Evolutionary conservation across 2,329 filamentous ascomycete species (phyloP).

Genomic region (Pseudopyrenochaeta lycopersici): DNA sequence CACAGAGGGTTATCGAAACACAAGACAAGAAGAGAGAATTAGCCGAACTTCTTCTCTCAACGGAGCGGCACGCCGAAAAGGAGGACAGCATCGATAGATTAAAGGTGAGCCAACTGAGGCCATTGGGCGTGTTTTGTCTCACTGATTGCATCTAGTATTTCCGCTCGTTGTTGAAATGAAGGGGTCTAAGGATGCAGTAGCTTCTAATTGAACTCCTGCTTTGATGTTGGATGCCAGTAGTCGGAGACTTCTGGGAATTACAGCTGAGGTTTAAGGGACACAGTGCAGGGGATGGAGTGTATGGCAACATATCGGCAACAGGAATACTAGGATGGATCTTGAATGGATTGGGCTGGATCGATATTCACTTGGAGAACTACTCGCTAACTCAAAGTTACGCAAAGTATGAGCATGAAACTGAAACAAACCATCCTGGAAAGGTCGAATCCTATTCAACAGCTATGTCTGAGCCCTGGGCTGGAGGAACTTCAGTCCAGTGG

Average conservation of each 20-base stretch:
- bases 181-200: background rate
- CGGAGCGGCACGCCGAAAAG: background rate
- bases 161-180: background rate
- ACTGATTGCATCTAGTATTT: background rate
- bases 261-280: no score
- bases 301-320: no score
- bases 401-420: no score
- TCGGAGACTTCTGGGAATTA: no score
- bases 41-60: slow-evolving; percentile 8
- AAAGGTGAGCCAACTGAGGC: background rate
- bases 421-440: no score
- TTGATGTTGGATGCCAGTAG: no score
- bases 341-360: no score
- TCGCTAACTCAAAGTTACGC: no score
- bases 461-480: background rate
- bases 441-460: background rate
- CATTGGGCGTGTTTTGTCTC: background rate
- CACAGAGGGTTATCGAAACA: slow-evolving; percentile 11
- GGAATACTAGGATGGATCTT: no score
- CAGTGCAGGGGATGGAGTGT: no score
- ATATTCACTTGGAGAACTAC: no score
- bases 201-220: no score
- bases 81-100: slow-evolving; percentile 1
- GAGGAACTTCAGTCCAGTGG: background rate
- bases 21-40: slow-evolving; percentile 10